These are phyloP conservation scores for Trypanosoma melophagium DNA, from an alignment of 208 protist species.

Conservation along the genomic window DNA sequence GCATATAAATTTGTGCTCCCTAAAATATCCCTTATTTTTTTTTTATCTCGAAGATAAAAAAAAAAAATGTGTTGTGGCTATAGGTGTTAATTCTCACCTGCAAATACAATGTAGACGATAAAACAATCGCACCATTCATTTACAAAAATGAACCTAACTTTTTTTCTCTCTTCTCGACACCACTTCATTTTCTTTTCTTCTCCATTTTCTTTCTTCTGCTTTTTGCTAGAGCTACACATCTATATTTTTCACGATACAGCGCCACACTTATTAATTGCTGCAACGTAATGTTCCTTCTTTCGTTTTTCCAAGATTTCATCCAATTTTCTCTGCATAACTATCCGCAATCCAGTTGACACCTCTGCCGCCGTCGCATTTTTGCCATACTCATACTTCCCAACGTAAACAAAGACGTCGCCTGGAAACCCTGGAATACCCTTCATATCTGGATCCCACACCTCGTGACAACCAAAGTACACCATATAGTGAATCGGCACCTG, in stretches of 20 bases:
- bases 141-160: not conserved
- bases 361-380: slow-evolving; percentile 39
- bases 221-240: not conserved
- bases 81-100: too few relatives aligned
- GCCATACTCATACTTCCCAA: slow-evolving; percentile 81
- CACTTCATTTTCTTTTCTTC: too few relatives aligned
- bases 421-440: slow-evolving; percentile 69
- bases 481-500: slow-evolving; percentile 69
- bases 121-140: too few relatives aligned
- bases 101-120: too few relatives aligned
- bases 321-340: slow-evolving; percentile 78
- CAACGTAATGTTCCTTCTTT: slow-evolving; percentile 39
- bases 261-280: not conserved
- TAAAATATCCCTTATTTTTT: too few relatives aligned
- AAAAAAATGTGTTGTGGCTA: too few relatives aligned
- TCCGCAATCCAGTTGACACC: slow-evolving; percentile 48
- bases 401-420: slow-evolving; percentile 74
- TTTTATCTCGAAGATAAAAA: too few relatives aligned
- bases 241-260: not conserved
- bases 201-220: too few relatives aligned
- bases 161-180: too few relatives aligned
- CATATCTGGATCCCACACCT: slow-evolving; percentile 67
- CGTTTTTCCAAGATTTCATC: slow-evolving; percentile 50
- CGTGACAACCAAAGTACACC: slow-evolving; percentile 76
- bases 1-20: too few relatives aligned